Conservation (phyloP, 129 eudicot genomes). For the Lactuca sativa region DNA sequence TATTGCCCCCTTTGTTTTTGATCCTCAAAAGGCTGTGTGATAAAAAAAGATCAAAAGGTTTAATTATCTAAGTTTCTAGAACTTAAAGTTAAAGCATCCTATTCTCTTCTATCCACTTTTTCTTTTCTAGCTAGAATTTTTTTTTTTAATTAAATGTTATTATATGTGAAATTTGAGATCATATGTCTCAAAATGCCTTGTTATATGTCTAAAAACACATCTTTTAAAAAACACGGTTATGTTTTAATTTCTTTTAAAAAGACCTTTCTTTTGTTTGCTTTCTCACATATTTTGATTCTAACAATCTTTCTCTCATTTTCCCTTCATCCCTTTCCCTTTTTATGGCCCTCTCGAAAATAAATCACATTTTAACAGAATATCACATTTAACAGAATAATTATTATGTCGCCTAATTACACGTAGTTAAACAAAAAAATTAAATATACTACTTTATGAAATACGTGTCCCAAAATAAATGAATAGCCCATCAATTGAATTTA, state of each 20-base stretch:
- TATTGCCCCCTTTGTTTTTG: constrained; percentile 13
- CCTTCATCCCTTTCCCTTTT: no score
- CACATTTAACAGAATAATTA: no score
- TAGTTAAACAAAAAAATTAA: neutral
- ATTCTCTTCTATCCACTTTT: constrained; percentile 27
- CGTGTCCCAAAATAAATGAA: neutral
- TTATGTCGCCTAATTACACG: neutral
- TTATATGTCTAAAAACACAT: no score
- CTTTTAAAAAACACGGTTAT: no score
- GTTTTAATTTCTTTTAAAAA: neutral
- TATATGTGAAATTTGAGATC: neutral
- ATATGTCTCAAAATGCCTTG: neutral
- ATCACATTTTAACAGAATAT: no score
- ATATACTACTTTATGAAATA: no score
- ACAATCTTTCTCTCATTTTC: neutral
- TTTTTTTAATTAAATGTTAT: no score
- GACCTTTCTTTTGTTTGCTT: neutral
- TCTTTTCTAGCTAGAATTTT: no score
- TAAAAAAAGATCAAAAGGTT: constrained; percentile 24
- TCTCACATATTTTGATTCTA: neutral
- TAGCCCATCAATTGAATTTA: neutral
- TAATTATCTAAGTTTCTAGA: constrained; percentile 22
- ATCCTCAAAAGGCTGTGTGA: constrained; percentile 23
- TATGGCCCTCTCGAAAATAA: no score
- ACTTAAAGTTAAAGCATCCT: constrained; percentile 33